Evolutionary conservation across 2,329 filamentous ascomycete genomes (phyloP), one percentile per base, ranked within the genome.

Genomic region (Aureobasidium sp.): DNA sequence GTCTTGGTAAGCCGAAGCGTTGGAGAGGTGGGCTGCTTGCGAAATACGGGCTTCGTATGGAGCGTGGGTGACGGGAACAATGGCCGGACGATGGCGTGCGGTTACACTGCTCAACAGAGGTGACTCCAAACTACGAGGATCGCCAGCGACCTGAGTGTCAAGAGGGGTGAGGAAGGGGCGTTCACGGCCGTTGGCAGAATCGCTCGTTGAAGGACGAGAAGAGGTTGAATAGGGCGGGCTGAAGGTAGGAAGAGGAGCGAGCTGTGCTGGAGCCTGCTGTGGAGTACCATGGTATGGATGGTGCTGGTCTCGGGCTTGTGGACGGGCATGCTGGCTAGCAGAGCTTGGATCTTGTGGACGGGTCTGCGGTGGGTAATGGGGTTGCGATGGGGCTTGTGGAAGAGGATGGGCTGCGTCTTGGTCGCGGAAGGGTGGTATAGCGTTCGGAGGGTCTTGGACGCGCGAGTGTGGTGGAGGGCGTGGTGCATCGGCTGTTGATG

Each of bases 1-100:
- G 23, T 58, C 55, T 7, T 58, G 42, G 11, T 58, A 58, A 27
- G 53, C 53, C 10, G 55, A 58, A 45, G 42, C 55, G 10, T 47
- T 47, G 19, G 55, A 58, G 10, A 58, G 42, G n/a, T 58, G 55
- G 5, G 55, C 55, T n/a, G 31, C 43, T 31, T 49, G 42, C 23
- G 55, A 58, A 4, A 58, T 58, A 45, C 55, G 55, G 38, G 55
- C 55, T 38, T 58, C 55, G n/a, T 47, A 43, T 15, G 55, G 55
- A 40, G 11, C 23, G n/a, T 58, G 55, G 7, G 23, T 6, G 9
- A 38, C 15, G 23, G 55, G 43, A 21, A 58, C 43, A 6, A 58
- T 49, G 33, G 55, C 55, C 8, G 55, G 55, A 19, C 38, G 42
- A 49, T 58, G 55, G 35, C 43, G 55, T 11, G 43, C 55, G 21